Conservation (phyloP, 257 asterid species). For the Ophiorrhiza pumila region DNA sequence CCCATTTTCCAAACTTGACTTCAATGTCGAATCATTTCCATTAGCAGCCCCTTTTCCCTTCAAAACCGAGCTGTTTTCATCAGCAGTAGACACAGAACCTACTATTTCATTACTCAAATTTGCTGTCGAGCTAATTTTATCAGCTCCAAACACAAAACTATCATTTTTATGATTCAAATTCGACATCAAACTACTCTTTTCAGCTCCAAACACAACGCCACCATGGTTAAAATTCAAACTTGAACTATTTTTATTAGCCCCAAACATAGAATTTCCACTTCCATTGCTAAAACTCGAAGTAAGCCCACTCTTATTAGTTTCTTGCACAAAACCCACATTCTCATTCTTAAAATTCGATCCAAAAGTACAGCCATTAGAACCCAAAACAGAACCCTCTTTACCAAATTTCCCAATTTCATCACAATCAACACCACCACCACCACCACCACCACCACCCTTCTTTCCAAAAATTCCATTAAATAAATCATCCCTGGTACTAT, state of each 20-base stretch:
- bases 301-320: conserved; percentile 27
- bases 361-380: not conserved
- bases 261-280: conserved; percentile 15
- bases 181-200: not conserved
- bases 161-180: not conserved
- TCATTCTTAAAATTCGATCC: not conserved
- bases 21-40: conserved; percentile 15
- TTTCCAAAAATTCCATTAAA: conserved; percentile 22
- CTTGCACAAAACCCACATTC: conserved; percentile 26
- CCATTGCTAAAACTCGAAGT: conserved; percentile 16
- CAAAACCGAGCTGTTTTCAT: conserved; percentile 18
- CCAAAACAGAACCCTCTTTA: not conserved
- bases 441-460: conserved; percentile 20
- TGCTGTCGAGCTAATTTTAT: conserved; percentile 24
- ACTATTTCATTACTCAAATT: conserved; percentile 19
- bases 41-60: conserved; percentile 16
- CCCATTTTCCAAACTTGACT: conserved; percentile 13
- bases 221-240: conserved; percentile 10
- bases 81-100: conserved; percentile 28
- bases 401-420: conserved; percentile 18
- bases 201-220: conserved; percentile 1
- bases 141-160: conserved; percentile 24
- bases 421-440: conserved; percentile 6
- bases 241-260: conserved; percentile 18
- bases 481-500: conserved; percentile 17